A percentile compares a stretch with the other conserved stretches of the same genome.
phyloP scores from a whole-genome alignment of 192 early-diverging fungal genomes.

The Cladochytrium replicatum region DNA sequence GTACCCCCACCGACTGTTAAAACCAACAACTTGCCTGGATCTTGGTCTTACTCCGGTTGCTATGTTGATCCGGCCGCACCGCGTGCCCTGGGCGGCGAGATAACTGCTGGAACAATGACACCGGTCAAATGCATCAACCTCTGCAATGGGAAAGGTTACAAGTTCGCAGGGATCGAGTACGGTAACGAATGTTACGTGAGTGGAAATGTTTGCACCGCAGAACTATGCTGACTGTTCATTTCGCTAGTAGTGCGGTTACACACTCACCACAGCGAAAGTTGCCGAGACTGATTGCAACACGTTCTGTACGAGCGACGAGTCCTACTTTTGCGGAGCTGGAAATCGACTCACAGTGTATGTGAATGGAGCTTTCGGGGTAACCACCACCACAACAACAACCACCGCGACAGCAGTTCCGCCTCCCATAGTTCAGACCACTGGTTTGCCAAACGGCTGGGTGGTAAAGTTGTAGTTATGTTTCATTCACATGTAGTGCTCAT shows the following conservation, averaged over 20 bases:
- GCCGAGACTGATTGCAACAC: not conserved
- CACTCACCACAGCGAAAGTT: not conserved
- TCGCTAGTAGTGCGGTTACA: not conserved
- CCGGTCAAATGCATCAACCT: not conserved
- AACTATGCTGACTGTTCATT: too few species aligned
- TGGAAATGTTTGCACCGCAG: not conserved
- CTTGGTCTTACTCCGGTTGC: not conserved
- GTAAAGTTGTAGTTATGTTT: too few species aligned
- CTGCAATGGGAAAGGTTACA: not conserved
- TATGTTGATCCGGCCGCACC: not conserved
- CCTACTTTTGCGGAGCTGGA: not conserved
- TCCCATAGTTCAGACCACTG: too few species aligned
- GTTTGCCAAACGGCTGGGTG: not conserved
- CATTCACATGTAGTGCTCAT: too few species aligned
- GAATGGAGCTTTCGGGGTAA: not conserved
- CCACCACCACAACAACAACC: not conserved
- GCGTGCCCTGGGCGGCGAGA: not conserved
- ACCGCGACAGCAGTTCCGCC: too few species aligned
- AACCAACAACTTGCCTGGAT: not conserved
- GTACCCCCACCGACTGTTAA: not conserved
- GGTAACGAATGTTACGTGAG: not conserved
- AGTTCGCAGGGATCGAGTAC: not conserved
- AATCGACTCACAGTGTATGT: not conserved
- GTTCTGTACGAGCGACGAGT: not conserved
- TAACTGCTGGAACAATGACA: not conserved